Conservation (phyloP, 1,284 basidiomycete species). For the Filobasidium uniguttulatum region DNA sequence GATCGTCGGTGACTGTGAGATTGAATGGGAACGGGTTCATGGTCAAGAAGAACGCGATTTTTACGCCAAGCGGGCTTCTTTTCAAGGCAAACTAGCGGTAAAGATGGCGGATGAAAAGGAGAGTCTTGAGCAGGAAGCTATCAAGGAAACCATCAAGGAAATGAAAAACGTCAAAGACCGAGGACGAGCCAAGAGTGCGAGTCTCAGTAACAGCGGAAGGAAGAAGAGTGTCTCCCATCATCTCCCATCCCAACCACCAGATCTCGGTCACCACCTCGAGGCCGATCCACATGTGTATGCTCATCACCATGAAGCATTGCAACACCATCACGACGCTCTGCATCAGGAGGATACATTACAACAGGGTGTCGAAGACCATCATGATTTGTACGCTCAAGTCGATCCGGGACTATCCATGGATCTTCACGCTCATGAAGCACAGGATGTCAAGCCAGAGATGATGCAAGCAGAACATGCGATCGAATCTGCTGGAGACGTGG, state of each 20-base stretch:
- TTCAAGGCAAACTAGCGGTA: constrained; percentile 15
- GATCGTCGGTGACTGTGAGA: constrained; percentile 8
- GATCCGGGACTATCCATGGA: too few relatives aligned
- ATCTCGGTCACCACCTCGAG: background rate
- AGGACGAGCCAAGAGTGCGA: background rate
- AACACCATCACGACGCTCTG: too few relatives aligned
- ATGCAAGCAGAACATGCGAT: too few relatives aligned
- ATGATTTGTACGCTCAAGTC: too few relatives aligned
- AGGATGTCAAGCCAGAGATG: too few relatives aligned
- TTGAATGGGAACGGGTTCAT: constrained; percentile 12
- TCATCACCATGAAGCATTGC: too few relatives aligned
- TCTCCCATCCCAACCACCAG: constrained; percentile 6
- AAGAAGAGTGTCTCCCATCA: too few relatives aligned
- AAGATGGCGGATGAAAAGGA: constrained; percentile 14
- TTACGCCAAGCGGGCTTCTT: constrained; percentile 13
- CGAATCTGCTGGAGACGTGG: too few relatives aligned
- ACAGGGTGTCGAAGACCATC: too few relatives aligned
- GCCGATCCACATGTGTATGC: background rate
- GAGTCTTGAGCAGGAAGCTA: background rate
- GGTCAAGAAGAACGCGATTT: constrained; percentile 16
- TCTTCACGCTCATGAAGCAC: too few relatives aligned
- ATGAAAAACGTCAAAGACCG: background rate
- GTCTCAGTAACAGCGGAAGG: background rate
- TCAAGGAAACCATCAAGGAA: background rate
- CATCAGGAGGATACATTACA: too few relatives aligned